Base-by-base conservation (phyloP, 352 stramenopile species). In the Peronospora tabacina region DNA sequence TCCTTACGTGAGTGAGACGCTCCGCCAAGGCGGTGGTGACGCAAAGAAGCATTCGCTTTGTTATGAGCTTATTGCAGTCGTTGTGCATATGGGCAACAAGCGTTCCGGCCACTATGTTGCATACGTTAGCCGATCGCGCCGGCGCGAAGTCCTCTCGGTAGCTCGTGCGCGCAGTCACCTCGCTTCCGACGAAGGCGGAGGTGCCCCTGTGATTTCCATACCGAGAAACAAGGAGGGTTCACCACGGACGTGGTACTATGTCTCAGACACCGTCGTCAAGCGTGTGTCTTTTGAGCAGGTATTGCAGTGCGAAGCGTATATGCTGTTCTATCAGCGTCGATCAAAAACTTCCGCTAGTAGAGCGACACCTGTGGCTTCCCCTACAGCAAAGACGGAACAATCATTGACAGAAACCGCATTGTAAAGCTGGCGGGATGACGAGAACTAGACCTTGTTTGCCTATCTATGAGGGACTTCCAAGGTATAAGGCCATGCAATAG, bases 81-180 rank as follows among this genome's bases (percentile, higher is more conserved):
- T 89, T 0, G 78, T 89, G 9, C 78, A 89, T 62, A 78, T 72
- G 59, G 78, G 78, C 19, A 84, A 82, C 52, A 83, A 77, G 24
- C 73, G 71, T 0, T 80, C 73, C 2, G 78, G 78, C 0, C 78
- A 89, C 46, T 89, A 89, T 49, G 62, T 85, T 3, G 71, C 72
- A 2, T 89, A 87, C 39, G 78, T 89, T 17, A 86, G 75, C 49
- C 70, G 77, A 24, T 79, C 69, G 4, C 52, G 54, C 3, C 62
- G 56, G n/a, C 67, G 63, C 28, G 65, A 78, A 16, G 59, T 54
- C 5, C 35, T 57, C 5, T 5, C 56, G 17, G 15, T 42, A 15
- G 33, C 52, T 49, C 62, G 62, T 42, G 41, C 38, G n/a, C 57
- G 57, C 30, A 63, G 54, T 30, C 60, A 45, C 38, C 40, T 65